Conservation (phyloP, 192 early-diverging fungal species). For the Backusella morwellensis region DNA sequence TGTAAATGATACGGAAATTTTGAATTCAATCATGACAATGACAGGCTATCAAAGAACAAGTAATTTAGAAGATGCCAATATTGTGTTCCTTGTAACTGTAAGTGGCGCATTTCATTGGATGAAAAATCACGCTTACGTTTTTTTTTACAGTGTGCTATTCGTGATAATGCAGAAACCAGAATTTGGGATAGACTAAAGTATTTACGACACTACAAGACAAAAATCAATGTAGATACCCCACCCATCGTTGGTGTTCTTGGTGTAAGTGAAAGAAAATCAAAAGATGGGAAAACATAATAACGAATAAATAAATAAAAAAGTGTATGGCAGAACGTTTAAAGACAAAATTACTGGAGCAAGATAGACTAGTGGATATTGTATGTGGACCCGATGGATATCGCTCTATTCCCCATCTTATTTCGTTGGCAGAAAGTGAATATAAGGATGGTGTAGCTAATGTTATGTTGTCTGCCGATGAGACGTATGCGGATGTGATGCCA, state of each 20-base stretch:
- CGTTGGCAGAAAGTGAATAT: constrained; percentile 57
- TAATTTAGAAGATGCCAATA: constrained; percentile 53
- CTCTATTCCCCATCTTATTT: constrained; percentile 70
- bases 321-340: constrained; percentile 82
- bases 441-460: constrained; percentile 73
- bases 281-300: neutral
- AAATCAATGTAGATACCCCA: constrained; percentile 48
- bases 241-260: constrained; percentile 76
- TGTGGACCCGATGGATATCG: constrained; percentile 79
- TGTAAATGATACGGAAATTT: constrained; percentile 76
- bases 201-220: constrained; percentile 56
- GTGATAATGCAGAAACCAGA: constrained; percentile 72
- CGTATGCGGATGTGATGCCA: constrained; percentile 77
- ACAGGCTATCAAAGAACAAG: constrained; percentile 65
- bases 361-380: constrained; percentile 71
- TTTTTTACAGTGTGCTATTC: constrained; percentile 58
- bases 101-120: neutral
- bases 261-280: constrained; percentile 23
- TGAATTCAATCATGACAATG: constrained; percentile 69
- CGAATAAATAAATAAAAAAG: constrained; percentile 12
- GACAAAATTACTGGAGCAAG: constrained; percentile 64
- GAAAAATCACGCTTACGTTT: neutral
- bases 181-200: constrained; percentile 67
- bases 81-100: constrained; percentile 71
- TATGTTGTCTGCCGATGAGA: constrained; percentile 78